Base-by-base conservation (phyloP, 495 filamentous ascomycete genomes). In the Beverwykella pulmonaria region DNA sequence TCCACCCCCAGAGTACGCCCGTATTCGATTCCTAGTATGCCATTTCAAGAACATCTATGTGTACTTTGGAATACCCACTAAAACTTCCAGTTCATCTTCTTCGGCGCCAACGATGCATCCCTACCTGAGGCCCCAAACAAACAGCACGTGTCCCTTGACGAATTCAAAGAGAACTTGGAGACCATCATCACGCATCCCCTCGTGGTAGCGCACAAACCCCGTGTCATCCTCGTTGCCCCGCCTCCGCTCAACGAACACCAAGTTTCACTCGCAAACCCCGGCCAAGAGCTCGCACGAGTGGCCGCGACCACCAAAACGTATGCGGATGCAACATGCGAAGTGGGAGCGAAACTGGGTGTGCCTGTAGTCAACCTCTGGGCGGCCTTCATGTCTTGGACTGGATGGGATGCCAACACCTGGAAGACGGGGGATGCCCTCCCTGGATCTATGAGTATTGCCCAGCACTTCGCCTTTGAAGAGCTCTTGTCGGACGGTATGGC, bases 101-200 rank as follows among this genome's bases (percentile, higher is more conserved):
- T 96, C 63, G 92, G 92, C 19, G 90, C 92, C 71, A 97, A 97
- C 73, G 92, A 97, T 74, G 88, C 92, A 7, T 82, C 81, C 59
- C 70, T 93, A n/a, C 79, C 80, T 20, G 76, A 80, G 44, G 78
- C 81, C 15, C 77, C 76, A 22, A 85, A 80, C 60, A 75, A 77
- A 6, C 92, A 96, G 73, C 84, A 91, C 71, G 83, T 97, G n/a
- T 85, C 90, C 1, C 76, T 93, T 20, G 82, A 86, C 3, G 77
- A 84, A 59, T 97, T 88, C 78, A 86, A 85, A 70, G 78, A 81
- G 61, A 96, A 95, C 70, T 75, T 97, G 53, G 81, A 75, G 53
- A 76, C 77, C 53, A 88, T 96, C 71, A 76, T 92, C 61, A 83
- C 83, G 34, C 90, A 96, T 73, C 83, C 88, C 8, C 78, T 75